Conservation (phyloP, 371 early-diverging fungal genomes). For the Mortierella sp. region DNA sequence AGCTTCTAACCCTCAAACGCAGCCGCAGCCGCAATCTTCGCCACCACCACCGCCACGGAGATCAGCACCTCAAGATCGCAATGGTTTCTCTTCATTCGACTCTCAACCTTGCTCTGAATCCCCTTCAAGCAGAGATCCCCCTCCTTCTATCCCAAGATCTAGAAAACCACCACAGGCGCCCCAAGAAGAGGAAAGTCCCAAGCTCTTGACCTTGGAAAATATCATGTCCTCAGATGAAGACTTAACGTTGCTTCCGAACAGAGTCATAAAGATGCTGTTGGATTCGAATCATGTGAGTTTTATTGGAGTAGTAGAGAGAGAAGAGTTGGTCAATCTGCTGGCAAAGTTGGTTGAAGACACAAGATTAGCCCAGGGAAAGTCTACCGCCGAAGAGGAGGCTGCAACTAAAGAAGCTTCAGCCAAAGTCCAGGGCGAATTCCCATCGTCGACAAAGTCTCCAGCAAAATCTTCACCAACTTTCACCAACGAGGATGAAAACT, state of each 20-base stretch:
- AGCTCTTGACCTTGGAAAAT: constrained; percentile 24
- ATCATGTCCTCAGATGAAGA: constrained; percentile 24
- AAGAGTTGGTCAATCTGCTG: constrained; percentile 28
- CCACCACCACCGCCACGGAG: constrained; percentile 7
- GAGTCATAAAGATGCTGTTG: constrained; percentile 40
- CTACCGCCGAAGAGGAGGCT: constrained; percentile 1
- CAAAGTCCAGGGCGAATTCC: background rate
- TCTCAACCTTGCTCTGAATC: background rate
- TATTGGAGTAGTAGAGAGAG: constrained; percentile 39
- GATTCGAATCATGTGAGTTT: constrained; percentile 34
- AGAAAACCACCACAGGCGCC: constrained; percentile 23
- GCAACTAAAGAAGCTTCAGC: background rate
- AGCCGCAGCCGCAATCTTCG: constrained; percentile 9
- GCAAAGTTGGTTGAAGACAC: constrained; percentile 22
- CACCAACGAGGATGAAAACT: constrained; percentile 23
- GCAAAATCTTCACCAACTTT: background rate
- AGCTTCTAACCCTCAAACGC: background rate
- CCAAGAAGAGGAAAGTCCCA: constrained; percentile 11
- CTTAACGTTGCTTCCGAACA: constrained; percentile 22
- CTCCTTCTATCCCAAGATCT: background rate
- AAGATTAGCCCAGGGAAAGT: constrained; percentile 9
- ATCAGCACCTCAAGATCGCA: constrained; percentile 31
- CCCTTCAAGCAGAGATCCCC: background rate
- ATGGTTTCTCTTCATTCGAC: constrained; percentile 11
- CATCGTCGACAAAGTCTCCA: background rate